Evolutionary conservation across 768 basidiomycete genomes (phyloP), one percentile per base, ranked within the genome.

Genomic region (Melanogaster broomeanus): DNA sequence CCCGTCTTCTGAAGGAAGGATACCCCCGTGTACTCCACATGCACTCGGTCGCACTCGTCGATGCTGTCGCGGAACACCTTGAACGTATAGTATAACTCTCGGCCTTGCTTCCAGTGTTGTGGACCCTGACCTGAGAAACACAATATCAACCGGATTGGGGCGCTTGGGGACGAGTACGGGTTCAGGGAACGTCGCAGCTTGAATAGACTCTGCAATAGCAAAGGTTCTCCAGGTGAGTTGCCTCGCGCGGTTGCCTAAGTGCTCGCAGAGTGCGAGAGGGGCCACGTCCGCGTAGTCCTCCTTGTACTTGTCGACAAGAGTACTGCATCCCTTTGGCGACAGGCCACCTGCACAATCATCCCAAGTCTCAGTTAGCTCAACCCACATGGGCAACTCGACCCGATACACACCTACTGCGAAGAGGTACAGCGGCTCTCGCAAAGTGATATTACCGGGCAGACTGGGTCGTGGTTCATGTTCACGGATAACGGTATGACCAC

Each of bases 61-160:
- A n/a, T n/a, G n/a, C n/a, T n/a, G n/a, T n/a, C n/a, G n/a, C n/a
- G n/a, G n/a, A n/a, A n/a, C n/a, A n/a, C n/a, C n/a, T n/a, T n/a
- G n/a, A n/a, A n/a, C n/a, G n/a, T n/a, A n/a, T n/a, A n/a, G n/a
- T n/a, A n/a, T n/a, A n/a, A n/a, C n/a, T n/a, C n/a, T n/a, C n/a
- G n/a, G n/a, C n/a, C n/a, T n/a, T n/a, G n/a, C n/a, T n/a, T n/a
- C n/a, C n/a, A n/a, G n/a, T n/a, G n/a, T n/a, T n/a, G n/a, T n/a
- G n/a, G n/a, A n/a, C n/a, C n/a, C n/a, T n/a, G n/a, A 6, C 74
- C 74, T 8, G 68, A 66, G 58, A 75, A 72, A 9, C 73, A 63
- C 45, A 71, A 77, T 13, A 68, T n/a, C 69, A 27, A 79, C 44
- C 0, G 70, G 63, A 12, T 67, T 62, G 5, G 57, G 46, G 9